phyloP scores from a whole-genome alignment of 2,329 filamentous ascomycete species.

The Stachybotrys chartarum region DNA sequence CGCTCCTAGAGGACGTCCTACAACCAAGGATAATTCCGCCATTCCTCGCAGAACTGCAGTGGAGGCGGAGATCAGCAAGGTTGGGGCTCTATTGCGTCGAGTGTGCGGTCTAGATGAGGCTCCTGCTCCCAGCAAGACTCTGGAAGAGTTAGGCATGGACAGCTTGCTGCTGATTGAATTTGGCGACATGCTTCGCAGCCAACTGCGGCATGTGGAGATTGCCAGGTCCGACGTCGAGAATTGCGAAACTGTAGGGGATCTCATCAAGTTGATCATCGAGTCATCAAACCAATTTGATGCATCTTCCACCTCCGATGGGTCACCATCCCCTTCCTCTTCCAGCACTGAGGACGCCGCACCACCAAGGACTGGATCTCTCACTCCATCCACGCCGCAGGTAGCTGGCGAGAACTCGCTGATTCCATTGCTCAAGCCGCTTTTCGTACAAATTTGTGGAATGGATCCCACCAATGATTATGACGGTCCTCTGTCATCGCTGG shows the following conservation, averaged over 20 bases:
- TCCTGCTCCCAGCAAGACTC: constrained; percentile 17
- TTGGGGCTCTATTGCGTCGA: constrained; percentile 33
- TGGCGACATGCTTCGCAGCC: constrained; percentile 3
- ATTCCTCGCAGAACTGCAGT: background rate
- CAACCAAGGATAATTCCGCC: too few species aligned
- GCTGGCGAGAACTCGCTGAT: background rate
- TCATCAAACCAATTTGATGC: background rate
- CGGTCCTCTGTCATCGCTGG: constrained; percentile 8
- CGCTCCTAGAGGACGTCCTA: background rate
- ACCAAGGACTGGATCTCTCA: background rate
- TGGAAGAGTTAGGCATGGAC: constrained; percentile 15
- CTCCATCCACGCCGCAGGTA: background rate
- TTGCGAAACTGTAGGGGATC: background rate
- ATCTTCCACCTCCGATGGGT: background rate
- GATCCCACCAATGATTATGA: constrained; percentile 8
- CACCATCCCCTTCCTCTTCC: background rate
- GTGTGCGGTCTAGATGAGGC: constrained; percentile 45
- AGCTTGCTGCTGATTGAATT: constrained; percentile 19
- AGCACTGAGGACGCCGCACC: background rate
- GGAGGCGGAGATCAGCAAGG: background rate
- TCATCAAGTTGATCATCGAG: background rate
- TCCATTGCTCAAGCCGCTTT: constrained; percentile 6
- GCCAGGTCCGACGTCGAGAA: background rate
- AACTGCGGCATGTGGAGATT: background rate
- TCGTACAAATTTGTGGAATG: constrained; percentile 16